Evolutionary conservation across 2,329 filamentous ascomycete species (phyloP).

Genomic region (Didymella exigua): DNA sequence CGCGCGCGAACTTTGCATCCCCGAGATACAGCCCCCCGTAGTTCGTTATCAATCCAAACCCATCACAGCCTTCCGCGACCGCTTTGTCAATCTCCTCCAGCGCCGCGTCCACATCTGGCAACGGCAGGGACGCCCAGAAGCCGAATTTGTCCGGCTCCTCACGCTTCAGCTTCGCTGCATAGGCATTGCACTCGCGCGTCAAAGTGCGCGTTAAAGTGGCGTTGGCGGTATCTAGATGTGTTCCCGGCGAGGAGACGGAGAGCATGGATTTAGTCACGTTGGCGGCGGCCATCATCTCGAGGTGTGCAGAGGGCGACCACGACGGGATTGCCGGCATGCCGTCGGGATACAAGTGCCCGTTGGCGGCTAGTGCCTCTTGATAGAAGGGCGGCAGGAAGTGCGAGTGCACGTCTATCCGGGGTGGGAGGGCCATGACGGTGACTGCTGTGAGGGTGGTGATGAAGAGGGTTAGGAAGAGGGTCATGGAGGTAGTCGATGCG

Average conservation of each 20-base stretch:
- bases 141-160: slow-evolving; percentile 52
- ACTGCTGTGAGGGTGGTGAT: not conserved
- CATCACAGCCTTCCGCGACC: slow-evolving; percentile 55
- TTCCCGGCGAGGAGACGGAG: slow-evolving; percentile 61
- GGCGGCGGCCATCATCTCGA: slow-evolving; percentile 57
- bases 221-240: slow-evolving; percentile 52
- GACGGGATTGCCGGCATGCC: slow-evolving; percentile 57
- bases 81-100: slow-evolving; percentile 56
- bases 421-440: slow-evolving; percentile 31
- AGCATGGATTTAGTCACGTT: slow-evolving; percentile 60
- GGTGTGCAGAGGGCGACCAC: slow-evolving; percentile 56
- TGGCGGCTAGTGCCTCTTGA: slow-evolving; percentile 46
- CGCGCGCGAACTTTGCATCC: slow-evolving; percentile 50
- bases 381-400: slow-evolving; percentile 56
- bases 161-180: slow-evolving; percentile 49
- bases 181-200: slow-evolving; percentile 51
- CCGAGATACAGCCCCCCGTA: slow-evolving; percentile 60
- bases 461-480: no score
- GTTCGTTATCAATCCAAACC: slow-evolving; percentile 60
- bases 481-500: no score
- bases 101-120: slow-evolving; percentile 56
- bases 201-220: slow-evolving; percentile 45
- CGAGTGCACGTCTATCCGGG: slow-evolving; percentile 56
- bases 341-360: slow-evolving; percentile 54
- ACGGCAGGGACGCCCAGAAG: slow-evolving; percentile 60